phyloP scores from a whole-genome alignment of 1,284 basidiomycete species.

The Coniferiporia weirii region DNA sequence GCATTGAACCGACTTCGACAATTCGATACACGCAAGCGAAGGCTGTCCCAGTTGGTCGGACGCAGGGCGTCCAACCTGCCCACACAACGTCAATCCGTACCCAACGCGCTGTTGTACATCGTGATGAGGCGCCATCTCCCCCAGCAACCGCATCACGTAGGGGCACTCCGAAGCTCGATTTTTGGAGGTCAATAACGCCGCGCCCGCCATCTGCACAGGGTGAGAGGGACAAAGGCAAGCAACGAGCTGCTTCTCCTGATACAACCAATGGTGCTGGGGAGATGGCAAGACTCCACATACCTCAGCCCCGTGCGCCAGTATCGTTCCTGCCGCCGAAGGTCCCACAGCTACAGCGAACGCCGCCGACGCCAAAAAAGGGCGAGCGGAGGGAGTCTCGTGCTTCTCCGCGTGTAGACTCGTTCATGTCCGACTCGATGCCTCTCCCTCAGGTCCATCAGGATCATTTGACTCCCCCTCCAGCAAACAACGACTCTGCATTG shows the following conservation, averaged over 20 bases:
- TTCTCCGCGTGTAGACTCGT: slow-evolving; percentile 16
- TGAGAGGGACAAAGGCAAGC: slow-evolving; percentile 12
- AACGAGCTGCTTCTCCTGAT: slow-evolving; percentile 1
- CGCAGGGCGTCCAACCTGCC: background rate
- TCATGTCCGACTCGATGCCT: slow-evolving; percentile 19
- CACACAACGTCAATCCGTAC: slow-evolving; percentile 2
- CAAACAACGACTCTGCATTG: background rate
- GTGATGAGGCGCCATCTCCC: slow-evolving; percentile 1
- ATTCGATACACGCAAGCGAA: background rate
- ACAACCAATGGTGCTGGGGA: background rate
- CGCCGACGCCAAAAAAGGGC: slow-evolving; percentile 14
- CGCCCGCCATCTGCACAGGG: slow-evolving; percentile 6
- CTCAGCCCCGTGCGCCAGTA: slow-evolving; percentile 8
- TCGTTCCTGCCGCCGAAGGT: slow-evolving; percentile 11
- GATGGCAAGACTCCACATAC: background rate
- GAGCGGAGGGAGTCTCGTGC: background rate
- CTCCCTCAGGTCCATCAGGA: slow-evolving; percentile 2
- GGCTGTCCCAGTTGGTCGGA: background rate
- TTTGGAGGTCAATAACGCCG: slow-evolving; percentile 11
- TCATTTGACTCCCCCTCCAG: background rate
- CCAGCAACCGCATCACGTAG: slow-evolving; percentile 2
- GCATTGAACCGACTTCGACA: background rate
- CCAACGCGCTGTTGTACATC: background rate
- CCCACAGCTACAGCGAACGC: slow-evolving; percentile 13
- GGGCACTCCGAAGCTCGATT: slow-evolving; percentile 13